Evolutionary conservation across 164 flowering plant genomes (phyloP).

Genomic region (Tetrastigma voinierianum): DNA sequence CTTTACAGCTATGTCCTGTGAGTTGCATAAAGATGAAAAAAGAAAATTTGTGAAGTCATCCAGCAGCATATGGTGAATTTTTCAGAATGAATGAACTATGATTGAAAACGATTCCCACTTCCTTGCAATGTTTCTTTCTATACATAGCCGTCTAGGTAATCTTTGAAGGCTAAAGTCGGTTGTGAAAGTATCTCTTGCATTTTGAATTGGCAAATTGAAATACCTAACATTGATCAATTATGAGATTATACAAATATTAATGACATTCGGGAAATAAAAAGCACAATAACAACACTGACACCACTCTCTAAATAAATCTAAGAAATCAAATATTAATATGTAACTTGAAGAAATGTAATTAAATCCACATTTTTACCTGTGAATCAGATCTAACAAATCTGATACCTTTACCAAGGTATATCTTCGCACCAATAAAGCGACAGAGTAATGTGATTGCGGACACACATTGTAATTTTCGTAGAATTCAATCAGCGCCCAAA

Average conservation of each 20-base stretch:
- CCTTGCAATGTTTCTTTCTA: constrained; percentile 61
- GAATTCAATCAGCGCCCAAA: too few species aligned
- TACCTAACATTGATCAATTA: too few species aligned
- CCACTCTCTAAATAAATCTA: background rate
- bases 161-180: constrained; percentile 29
- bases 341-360: background rate
- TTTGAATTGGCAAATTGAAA: constrained; percentile 27
- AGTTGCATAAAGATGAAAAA: background rate
- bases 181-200: too few species aligned
- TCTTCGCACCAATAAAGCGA: constrained; percentile 52
- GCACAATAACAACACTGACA: too few species aligned
- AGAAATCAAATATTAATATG: background rate
- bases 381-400: constrained; percentile 46
- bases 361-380: constrained; percentile 23
- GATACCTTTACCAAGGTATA: constrained; percentile 49
- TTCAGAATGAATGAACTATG: background rate
- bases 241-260: too few species aligned
- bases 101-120: constrained; percentile 28
- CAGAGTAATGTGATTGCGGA: too few species aligned
- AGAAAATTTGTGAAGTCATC: background rate
- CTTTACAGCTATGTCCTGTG: constrained; percentile 42
- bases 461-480: too few species aligned
- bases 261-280: too few species aligned
- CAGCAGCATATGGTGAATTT: background rate
- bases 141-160: constrained; percentile 56